Evolutionary conservation across 352 stramenopile genomes (phyloP), one percentile per base, ranked within the genome.

Genomic region (Phytophthora foliorum): DNA sequence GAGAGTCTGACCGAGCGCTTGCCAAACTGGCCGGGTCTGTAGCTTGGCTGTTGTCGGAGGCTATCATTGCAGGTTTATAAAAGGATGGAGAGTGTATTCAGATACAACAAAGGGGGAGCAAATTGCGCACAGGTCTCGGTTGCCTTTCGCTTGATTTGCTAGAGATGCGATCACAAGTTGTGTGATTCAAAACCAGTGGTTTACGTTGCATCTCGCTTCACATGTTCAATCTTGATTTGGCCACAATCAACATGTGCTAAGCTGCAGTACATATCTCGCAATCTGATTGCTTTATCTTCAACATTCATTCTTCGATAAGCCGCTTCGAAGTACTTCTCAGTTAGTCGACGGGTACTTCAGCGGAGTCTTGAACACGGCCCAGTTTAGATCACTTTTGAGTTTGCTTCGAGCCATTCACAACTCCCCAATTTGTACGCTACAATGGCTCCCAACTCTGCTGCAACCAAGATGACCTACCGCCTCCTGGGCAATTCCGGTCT

Each of bases 21-120:
- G 32, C 86, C 86, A 9, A 80, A 87, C 48, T 93, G 86, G 86
- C 86, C 83, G 25, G 86, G 85, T 25, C 65, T 91, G 32, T 72
- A 81, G n/a, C 36, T 19, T n/a, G 36, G 36, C 19, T 1, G 14
- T 19, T 42, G 14, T 42, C 14, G 16, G 29, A 34, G 27, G 2
- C 27, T 13, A 13, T 13, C 29, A 34, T 34, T 42, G 36, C 36
- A 19, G 14, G 6, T 19, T 42, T 42, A 10, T 42, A n/a, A 19
- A 42, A 42, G 11, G 10, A 6, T 5, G 14, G 4, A 42, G 36
- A 4, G 36, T 42, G 11, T 39, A 19, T 42, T 42, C 13, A n/a
- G 10, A 42, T 42, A 42, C 36, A 42, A 3, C 11, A n/a, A 39
- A n/a, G 34, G 17, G 36, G 10, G 14, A 17, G 17, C 17, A n/a